Conservation (phyloP, 2,329 filamentous ascomycete genomes). For the Camillea tinctor region DNA sequence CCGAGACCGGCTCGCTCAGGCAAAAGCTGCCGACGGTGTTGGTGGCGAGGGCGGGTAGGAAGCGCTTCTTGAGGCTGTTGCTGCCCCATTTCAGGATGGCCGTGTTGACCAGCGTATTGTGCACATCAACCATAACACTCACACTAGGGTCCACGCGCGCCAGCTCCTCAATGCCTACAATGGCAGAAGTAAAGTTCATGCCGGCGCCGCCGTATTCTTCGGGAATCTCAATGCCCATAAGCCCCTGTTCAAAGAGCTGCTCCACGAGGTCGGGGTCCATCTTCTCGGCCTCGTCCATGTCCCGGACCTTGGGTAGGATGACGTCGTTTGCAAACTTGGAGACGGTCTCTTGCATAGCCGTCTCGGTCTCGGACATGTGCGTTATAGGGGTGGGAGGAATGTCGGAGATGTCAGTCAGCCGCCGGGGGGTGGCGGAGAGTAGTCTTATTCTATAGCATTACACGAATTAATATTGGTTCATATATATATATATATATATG, state of each 20-base stretch:
- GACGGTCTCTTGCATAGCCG: slow-evolving; percentile 85
- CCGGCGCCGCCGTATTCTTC: slow-evolving; percentile 95
- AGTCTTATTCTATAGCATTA: slow-evolving; percentile 27
- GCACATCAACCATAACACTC: slow-evolving; percentile 91
- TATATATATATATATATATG: too few relatives aligned
- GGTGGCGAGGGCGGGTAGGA: slow-evolving; percentile 85
- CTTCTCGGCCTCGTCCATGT: slow-evolving; percentile 94
- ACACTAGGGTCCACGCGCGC: slow-evolving; percentile 93
- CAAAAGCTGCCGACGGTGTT: slow-evolving; percentile 91
- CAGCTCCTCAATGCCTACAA: slow-evolving; percentile 95
- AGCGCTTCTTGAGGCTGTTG: slow-evolving; percentile 75
- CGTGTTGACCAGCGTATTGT: slow-evolving; percentile 97
- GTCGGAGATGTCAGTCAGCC: slow-evolving; percentile 66
- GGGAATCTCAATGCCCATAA: slow-evolving; percentile 97
- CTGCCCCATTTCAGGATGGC: slow-evolving; percentile 84
- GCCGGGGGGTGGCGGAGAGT: slow-evolving; percentile 60
- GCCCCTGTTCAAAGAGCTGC: slow-evolving; percentile 92
- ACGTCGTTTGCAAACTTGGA: slow-evolving; percentile 87
- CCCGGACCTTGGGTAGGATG: slow-evolving; percentile 85
- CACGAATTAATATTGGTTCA: slow-evolving; percentile 8
- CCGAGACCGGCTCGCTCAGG: slow-evolving; percentile 86
- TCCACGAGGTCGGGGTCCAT: slow-evolving; percentile 91
- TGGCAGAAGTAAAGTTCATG: slow-evolving; percentile 98
- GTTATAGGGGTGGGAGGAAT: slow-evolving; percentile 90
- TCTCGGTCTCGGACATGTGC: slow-evolving; percentile 86